Base-by-base conservation (phyloP, 2,329 filamentous ascomycete species). In the Colletotrichum lindemuthianum region DNA sequence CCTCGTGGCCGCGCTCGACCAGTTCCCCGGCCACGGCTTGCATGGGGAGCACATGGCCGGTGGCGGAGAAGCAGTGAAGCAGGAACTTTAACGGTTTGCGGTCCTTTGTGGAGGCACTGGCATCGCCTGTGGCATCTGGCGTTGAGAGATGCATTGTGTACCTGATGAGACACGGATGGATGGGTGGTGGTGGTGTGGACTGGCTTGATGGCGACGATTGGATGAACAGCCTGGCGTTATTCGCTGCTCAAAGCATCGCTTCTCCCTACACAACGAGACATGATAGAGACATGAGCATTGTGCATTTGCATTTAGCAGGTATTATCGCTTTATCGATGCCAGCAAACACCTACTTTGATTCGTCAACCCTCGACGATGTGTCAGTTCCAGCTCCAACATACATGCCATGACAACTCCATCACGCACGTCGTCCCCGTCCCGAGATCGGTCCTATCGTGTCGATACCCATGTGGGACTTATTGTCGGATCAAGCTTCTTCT, bases 21-120 rank as follows among this genome's bases (percentile, higher is more conserved):
- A 79, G 75, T 50, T 76, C 74, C 59, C 73, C 71, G 51, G 77
- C 76, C 4, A 79, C 71, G 6, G 78, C 76, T 58, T 78, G 76
- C 74, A 78, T 78, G 12, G 78, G 78, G 39, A 77, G 74, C 32
- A 75, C 72, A 69, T 79, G 77, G 43, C 77, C 77, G 0, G 75
- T 76, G 9, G 77, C 77, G 45, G 78, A 78, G 58, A 77, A 76
- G 8, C 77, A 79, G 56, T 78, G 72, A 8, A 79, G 69, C 10
- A 80, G 72, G 50, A 80, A 70, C 51, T 75, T 78, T 73, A 79
- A 16, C 5, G 45, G 57, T 2, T 16, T 45, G 5, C 45, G 33
- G 16, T 40, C 36, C 8, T 49, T 57, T 24, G 24, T 24, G 2
- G 54, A n/a, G 15, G 6, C 15, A 5, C 10, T 12, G 11, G 60